Evolutionary conservation across 345 rosid genomes (phyloP), one percentile per base, ranked within the genome.

Genomic region (Psidium friedrichsthalianum): DNA sequence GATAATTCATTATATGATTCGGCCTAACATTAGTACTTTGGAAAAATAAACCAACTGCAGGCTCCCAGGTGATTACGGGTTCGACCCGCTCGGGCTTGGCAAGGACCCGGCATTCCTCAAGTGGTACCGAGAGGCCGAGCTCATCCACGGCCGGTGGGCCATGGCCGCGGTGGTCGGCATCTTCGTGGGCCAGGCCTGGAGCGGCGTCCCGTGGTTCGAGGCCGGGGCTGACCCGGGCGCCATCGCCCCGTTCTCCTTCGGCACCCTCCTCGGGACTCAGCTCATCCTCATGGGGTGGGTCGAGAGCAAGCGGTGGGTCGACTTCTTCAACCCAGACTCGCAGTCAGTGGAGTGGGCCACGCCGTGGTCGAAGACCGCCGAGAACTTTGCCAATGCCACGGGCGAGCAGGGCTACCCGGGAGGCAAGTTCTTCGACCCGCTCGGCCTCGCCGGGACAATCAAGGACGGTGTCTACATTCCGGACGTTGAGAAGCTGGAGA

Each of bases 361-460:
- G 2, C 99, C 99, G 0, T 97, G 99, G 99, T 97, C 99, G 3
- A 93, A 87, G 85, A 97, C 98, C 0, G 93, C 99, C 0, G 98
- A 95, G 94, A 97, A 97, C 85, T 97, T 97, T 29, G 93, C 96
- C 0, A 97, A 97, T 51, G 91, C 94, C 5, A 97, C 99, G 0
- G 98, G 99, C 0, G 98, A 97, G 5, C 99, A 97, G 83, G 99
- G 99, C 0, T 97, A 97, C n/a, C 99, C 99, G 0, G 99, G 99
- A 1, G 99, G 99, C 44, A 95, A 94, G 86, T 97, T 97, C 92
- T 97, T 97, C 56, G 99, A 97, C 84, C 99, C 99, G 2, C 85
- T 95, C 84, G 87, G 97, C 1, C 12, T 97, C 0, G 98, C 96
- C 2, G 99, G 99, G n/a, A 90, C 93, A 3, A 74, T 88, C 11